phyloP scores from a whole-genome alignment of 2,329 filamentous ascomycete genomes.

The Pyrenochaeta sp. region DNA sequence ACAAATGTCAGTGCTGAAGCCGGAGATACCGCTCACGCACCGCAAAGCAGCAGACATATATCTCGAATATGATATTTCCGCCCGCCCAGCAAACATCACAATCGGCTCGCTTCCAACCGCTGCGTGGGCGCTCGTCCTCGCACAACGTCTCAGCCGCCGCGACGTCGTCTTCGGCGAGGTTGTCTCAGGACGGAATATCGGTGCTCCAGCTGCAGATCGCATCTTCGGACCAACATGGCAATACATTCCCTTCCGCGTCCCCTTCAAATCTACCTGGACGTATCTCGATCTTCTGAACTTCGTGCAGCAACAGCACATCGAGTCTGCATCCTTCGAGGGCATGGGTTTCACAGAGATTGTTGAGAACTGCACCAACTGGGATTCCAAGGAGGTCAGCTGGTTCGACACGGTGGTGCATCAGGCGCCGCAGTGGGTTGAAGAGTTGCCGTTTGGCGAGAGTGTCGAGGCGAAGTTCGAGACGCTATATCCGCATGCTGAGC shows the following conservation, averaged over 20 bases:
- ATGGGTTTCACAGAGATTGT: slow-evolving; percentile 50
- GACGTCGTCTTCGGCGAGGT: slow-evolving; percentile 74
- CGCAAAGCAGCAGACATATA: slow-evolving; percentile 41
- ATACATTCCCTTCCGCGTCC: slow-evolving; percentile 70
- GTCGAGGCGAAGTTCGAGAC: slow-evolving; percentile 60
- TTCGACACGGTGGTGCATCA: slow-evolving; percentile 53
- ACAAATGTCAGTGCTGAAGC: slow-evolving; percentile 54
- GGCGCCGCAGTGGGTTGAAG: slow-evolving; percentile 64
- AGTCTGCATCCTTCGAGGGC: slow-evolving; percentile 45
- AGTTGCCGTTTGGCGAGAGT: slow-evolving; percentile 54
- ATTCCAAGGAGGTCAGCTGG: slow-evolving; percentile 34
- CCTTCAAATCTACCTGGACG: slow-evolving; percentile 60
- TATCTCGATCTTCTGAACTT: slow-evolving; percentile 42
- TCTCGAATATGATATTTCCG: slow-evolving; percentile 47
- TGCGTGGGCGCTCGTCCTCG: slow-evolving; percentile 70
- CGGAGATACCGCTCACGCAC: slow-evolving; percentile 38
- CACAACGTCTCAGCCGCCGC: slow-evolving; percentile 59
- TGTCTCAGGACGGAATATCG: slow-evolving; percentile 69
- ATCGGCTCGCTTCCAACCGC: slow-evolving; percentile 72
- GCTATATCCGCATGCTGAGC: slow-evolving; percentile 59
- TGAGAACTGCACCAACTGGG: slow-evolving; percentile 45
- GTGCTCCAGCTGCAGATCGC: slow-evolving; percentile 62
- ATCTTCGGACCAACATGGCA: slow-evolving; percentile 74
- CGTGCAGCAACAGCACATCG: slow-evolving; percentile 49
- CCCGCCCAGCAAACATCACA: slow-evolving; percentile 64